Evolutionary conservation across 31 red algal genomes (phyloP).

Genomic region (Asparagopsis taxiformis): DNA sequence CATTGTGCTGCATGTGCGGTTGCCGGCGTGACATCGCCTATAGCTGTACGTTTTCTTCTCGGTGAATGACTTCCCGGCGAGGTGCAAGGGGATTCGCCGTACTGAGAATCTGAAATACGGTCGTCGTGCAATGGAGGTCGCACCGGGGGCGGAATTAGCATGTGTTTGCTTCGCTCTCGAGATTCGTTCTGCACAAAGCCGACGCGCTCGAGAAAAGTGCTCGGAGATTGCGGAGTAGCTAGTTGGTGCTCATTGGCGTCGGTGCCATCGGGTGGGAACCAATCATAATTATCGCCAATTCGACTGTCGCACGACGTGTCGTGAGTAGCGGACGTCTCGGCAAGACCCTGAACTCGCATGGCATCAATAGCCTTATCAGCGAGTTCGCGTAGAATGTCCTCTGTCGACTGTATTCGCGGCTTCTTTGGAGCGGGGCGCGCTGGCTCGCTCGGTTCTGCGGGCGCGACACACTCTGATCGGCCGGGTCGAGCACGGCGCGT

Average conservation of each 20-base stretch:
- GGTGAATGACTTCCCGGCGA: constrained; percentile 1
- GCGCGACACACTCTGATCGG: background rate
- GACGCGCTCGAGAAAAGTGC: constrained; percentile 16
- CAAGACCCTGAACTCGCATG: background rate
- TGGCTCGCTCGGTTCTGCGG: background rate
- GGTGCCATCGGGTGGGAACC: background rate
- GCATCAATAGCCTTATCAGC: background rate
- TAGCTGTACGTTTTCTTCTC: background rate
- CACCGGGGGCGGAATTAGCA: background rate
- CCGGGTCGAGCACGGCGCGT: background rate
- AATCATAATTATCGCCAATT: constrained; percentile 2
- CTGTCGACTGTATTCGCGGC: background rate
- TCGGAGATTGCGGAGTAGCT: constrained; percentile 5
- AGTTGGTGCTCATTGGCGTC: constrained; percentile 1
- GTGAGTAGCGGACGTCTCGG: background rate
- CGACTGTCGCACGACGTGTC: background rate
- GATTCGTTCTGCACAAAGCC: constrained; percentile 4
- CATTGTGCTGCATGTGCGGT: background rate
- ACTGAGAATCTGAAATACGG: background rate
- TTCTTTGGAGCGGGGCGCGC: background rate
- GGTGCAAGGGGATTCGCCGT: background rate
- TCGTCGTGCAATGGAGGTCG: background rate
- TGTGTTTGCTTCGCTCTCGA: background rate
- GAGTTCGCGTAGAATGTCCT: background rate
- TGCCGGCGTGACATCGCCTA: background rate